Evolutionary conservation across 768 basidiomycete genomes (phyloP), one percentile per base, ranked within the genome.

Genomic region (Pleurotus pulmonarius): DNA sequence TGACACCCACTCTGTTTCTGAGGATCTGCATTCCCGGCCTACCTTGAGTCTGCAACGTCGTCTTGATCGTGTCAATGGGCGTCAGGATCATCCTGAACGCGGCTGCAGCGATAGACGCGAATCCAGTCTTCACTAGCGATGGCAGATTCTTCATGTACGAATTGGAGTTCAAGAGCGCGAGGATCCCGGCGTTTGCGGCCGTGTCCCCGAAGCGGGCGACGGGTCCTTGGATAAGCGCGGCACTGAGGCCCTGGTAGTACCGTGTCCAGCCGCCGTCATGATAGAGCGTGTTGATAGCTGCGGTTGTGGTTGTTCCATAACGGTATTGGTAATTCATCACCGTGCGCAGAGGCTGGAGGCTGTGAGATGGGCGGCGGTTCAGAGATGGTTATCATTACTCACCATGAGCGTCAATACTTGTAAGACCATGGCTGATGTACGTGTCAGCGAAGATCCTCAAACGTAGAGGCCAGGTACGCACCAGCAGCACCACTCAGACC

Each of bases 301-400:
- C 71, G 0, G 83, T 83, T 5, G 85, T 85, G 1, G 84, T 81
- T 2, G 87, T 88, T n/a, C 94, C 94, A 66, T 85, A 94, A 53
- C 88, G 83, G 68, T 94, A 94, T 73, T 94, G 93, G 67, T 91
- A 97, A 76, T 98, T 98, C 96, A 98, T 98, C 55, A 94, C 80
- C 2, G 95, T 97, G n/a, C 93, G 83, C n/a, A 96, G 70, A 4
- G 93, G 94, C 88, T 88, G 54, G 11, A 43, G 46, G 49, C 22
- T n/a, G 12, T 37, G 47, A 40, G 20, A 47, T 22, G 4, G 44
- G 46, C 24, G 12, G 9, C 46, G 46, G 1, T 43, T 18, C 49
- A 20, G 18, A 12, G 38, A 29, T n/a, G 16, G 15, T 15, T n/a
- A 26, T 49, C 13, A 41, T 25, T 25, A 20, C 60, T 13, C 60